Evolutionary conservation across 2,329 filamentous ascomycete genomes (phyloP).

Genomic region (Botrytis aclada): DNA sequence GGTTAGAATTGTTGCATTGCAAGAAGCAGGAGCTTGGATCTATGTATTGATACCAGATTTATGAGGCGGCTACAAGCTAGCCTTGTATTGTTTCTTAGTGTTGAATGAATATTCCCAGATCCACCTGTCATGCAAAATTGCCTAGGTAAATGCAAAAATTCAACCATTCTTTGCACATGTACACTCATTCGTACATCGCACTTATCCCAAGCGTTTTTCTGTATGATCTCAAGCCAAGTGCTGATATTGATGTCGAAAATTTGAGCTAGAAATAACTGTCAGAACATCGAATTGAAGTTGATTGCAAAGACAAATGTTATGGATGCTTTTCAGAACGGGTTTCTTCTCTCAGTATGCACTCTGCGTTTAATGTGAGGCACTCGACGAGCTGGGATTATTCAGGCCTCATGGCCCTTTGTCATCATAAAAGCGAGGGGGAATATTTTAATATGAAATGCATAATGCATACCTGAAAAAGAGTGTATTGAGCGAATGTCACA

Average conservation of each 20-base stretch:
- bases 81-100: conserved; percentile 20
- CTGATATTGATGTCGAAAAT: neutral
- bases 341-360: conserved; percentile 82
- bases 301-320: neutral
- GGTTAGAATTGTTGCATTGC: conserved; percentile 13
- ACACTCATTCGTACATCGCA: neutral
- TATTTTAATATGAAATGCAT: neutral
- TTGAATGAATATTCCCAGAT: neutral
- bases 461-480: conserved; percentile 4
- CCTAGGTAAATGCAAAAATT: neutral
- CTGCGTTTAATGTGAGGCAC: conserved; percentile 73
- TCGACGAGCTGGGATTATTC: conserved; percentile 99
- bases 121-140: neutral
- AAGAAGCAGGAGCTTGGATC: conserved; percentile 9
- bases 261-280: neutral
- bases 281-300: neutral
- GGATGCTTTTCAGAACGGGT: conserved; percentile 36
- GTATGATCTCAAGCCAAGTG: neutral
- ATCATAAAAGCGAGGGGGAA: conserved; percentile 64
- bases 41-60: conserved; percentile 15
- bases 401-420: conserved; percentile 95
- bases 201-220: neutral
- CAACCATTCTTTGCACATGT: neutral
- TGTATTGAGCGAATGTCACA: neutral
- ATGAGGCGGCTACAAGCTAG: conserved; percentile 31